phyloP scores from a whole-genome alignment of 1,139 yeast genomes.

The Pichia inconspicua region DNA sequence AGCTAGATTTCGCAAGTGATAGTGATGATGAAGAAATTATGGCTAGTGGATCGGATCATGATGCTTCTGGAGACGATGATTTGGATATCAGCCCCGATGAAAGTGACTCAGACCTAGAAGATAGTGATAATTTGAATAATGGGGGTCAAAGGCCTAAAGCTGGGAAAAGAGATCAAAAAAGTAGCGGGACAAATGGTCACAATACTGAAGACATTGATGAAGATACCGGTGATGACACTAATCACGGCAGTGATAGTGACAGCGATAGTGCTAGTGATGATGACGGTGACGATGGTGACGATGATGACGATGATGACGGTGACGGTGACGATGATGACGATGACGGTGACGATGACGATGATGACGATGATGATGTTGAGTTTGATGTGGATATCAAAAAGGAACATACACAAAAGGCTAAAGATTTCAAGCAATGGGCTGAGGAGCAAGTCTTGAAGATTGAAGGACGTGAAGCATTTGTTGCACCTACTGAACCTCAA shows the following conservation, averaged over 20 bases:
- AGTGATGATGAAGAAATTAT: conserved; percentile 24
- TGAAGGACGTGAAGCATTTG: conserved; percentile 48
- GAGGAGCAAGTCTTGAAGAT: conserved; percentile 46
- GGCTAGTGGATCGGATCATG: conserved; percentile 1
- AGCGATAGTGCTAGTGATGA: not conserved
- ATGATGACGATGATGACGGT: conserved; percentile 28
- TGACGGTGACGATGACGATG: conserved; percentile 22
- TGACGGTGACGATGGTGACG: conserved; percentile 1
- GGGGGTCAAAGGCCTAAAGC: no score
- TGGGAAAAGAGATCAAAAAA: no score
- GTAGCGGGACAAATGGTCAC: no score
- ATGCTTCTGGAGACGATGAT: not conserved
- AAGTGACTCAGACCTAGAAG: no score
- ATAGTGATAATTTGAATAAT: no score
- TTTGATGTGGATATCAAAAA: conserved; percentile 28
- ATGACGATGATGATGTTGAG: conserved; percentile 19
- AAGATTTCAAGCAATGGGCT: conserved; percentile 54
- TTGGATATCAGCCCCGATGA: no score
- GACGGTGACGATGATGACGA: conserved; percentile 21
- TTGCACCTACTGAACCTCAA: conserved; percentile 42
- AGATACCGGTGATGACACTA: not conserved
- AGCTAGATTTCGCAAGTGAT: conserved; percentile 35
- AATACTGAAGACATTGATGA: no score
- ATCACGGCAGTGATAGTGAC: conserved; percentile 12
- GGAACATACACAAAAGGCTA: conserved; percentile 32